Evolutionary conservation across 768 basidiomycete species (phyloP).

Genomic region (Lentinula sp.): DNA sequence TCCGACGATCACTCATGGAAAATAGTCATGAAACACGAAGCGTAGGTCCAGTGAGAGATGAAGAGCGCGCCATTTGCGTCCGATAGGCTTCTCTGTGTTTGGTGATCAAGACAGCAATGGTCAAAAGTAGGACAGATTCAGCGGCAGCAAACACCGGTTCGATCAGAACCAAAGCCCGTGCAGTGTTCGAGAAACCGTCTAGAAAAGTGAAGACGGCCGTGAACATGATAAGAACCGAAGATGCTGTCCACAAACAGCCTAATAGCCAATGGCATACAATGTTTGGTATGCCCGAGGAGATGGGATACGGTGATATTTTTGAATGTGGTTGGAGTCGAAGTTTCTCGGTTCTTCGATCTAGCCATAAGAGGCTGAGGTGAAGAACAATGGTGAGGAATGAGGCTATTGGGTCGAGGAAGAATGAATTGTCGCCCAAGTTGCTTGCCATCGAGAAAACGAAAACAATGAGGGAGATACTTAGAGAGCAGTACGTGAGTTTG

Average conservation of each 20-base stretch:
- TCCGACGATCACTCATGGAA: neutral
- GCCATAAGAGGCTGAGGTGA: neutral
- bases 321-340: neutral
- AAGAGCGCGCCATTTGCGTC: neutral
- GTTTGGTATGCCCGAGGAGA: neutral
- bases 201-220: neutral
- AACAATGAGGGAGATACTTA: neutral
- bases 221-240: neutral
- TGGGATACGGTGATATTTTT: neutral
- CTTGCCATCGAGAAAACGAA: neutral
- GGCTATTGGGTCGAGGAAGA: slow-evolving; percentile 1
- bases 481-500: neutral
- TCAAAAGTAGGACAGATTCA: neutral
- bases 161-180: neutral
- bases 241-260: neutral
- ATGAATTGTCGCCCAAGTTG: neutral
- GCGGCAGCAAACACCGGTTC: neutral
- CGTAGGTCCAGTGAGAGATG: neutral
- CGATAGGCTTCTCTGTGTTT: neutral
- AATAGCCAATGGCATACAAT: neutral
- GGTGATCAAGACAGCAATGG: neutral
- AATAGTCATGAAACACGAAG: neutral
- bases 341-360: neutral
- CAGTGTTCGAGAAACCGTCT: neutral
- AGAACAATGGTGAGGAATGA: neutral